These are phyloP conservation scores for Amanita jacksonii DNA, from an alignment of 768 basidiomycete species.

Conservation along the genomic window DNA sequence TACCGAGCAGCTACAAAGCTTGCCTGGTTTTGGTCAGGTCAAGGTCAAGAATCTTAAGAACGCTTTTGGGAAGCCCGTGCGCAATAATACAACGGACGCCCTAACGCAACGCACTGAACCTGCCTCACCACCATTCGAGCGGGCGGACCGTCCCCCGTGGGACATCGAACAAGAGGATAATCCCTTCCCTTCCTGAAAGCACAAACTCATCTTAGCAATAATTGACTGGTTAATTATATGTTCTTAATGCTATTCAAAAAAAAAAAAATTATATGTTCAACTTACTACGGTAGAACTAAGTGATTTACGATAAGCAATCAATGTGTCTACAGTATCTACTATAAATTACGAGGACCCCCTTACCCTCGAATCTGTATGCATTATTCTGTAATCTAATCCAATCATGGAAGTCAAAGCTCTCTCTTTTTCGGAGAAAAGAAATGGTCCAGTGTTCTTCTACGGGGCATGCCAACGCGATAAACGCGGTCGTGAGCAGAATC, in stretches of 20 bases:
- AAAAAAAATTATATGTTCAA: too few species aligned
- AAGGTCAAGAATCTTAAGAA: conserved; percentile 89
- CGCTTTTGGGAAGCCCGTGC: conserved; percentile 85
- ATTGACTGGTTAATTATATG: too few species aligned
- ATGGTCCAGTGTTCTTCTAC: conserved; percentile 13
- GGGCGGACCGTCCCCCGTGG: conserved; percentile 56
- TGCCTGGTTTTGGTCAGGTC: conserved; percentile 90
- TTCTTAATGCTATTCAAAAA: too few species aligned
- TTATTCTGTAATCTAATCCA: too few species aligned
- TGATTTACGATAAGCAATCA: too few species aligned
- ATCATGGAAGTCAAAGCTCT: neutral
- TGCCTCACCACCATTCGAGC: conserved; percentile 10
- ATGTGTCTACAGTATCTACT: too few species aligned
- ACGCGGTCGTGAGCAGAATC: conserved; percentile 8
- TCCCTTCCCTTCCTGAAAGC: neutral
- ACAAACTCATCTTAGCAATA: too few species aligned
- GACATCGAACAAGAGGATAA: conserved; percentile 22
- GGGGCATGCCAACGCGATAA: neutral
- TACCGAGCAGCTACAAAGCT: conserved; percentile 62
- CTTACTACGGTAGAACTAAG: too few species aligned
- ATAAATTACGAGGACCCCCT: too few species aligned
- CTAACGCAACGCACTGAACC: conserved; percentile 23
- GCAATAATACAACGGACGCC: conserved; percentile 51
- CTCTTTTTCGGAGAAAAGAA: conserved; percentile 6
- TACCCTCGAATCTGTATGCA: too few species aligned